Conservation (phyloP, 805 yeast species). For the Priceomyces carsonii region DNA sequence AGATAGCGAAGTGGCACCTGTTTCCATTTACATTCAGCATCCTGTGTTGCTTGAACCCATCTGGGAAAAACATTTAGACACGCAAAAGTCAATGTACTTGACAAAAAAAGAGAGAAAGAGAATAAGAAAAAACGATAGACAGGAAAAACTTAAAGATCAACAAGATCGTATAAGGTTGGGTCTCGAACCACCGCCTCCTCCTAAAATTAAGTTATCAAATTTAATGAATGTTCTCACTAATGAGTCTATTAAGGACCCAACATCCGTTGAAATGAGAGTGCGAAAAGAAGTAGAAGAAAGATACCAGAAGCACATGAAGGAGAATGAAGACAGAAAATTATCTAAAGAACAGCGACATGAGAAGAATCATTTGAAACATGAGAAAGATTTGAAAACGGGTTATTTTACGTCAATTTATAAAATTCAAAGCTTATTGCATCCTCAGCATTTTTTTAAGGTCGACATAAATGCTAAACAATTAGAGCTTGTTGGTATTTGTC, state of each 20-base stretch:
- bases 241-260: constrained; percentile 87
- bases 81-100: constrained; percentile 51
- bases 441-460: constrained; percentile 70
- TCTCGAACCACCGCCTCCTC: constrained; percentile 82
- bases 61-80: constrained; percentile 49
- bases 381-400: constrained; percentile 54
- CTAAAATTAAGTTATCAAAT: constrained; percentile 82
- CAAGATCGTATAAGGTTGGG: constrained; percentile 83
- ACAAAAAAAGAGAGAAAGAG: constrained; percentile 79
- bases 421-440: constrained; percentile 55
- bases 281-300: constrained; percentile 68
- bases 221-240: constrained; percentile 84
- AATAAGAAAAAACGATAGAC: constrained; percentile 68
- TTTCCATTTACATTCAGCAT: constrained; percentile 77
- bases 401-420: constrained; percentile 57
- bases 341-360: constrained; percentile 56
- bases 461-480: constrained; percentile 80
- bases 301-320: constrained; percentile 52
- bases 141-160: constrained; percentile 59
- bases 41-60: constrained; percentile 68
- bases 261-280: constrained; percentile 76
- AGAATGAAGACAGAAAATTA: constrained; percentile 63
- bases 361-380: constrained; percentile 47
- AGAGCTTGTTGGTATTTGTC: constrained; percentile 62
- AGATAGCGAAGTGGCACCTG: constrained; percentile 46